Evolutionary conservation across 2,329 filamentous ascomycete species (phyloP).

Genomic region (Diaporthe destruens): DNA sequence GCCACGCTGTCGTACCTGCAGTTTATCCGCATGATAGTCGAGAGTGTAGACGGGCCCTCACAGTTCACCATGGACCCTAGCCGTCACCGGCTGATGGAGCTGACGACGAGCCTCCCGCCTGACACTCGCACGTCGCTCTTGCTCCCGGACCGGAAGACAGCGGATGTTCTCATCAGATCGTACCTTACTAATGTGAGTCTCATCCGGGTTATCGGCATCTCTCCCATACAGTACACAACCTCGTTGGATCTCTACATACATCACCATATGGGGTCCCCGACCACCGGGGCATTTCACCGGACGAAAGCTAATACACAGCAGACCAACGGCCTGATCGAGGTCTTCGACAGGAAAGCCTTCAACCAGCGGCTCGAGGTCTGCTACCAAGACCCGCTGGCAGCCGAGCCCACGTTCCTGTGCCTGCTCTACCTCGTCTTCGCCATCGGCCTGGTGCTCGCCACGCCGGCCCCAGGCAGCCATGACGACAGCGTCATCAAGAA

Average conservation of each 20-base stretch:
- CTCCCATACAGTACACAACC: not conserved
- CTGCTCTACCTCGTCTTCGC: constrained; percentile 73
- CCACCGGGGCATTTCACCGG: not conserved
- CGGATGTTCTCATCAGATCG: constrained; percentile 66
- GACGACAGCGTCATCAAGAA: constrained; percentile 65
- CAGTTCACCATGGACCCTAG: constrained; percentile 69
- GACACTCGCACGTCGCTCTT: constrained; percentile 62
- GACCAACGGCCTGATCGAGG: constrained; percentile 71
- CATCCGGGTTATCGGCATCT: not conserved
- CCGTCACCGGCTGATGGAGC: constrained; percentile 69
- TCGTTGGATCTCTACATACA: too few species aligned
- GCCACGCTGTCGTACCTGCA: constrained; percentile 72
- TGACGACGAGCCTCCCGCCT: constrained; percentile 60
- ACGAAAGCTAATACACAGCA: constrained; percentile 46
- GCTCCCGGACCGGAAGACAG: constrained; percentile 67
- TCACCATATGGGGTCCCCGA: not conserved
- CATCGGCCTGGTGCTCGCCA: constrained; percentile 71
- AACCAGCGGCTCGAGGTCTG: constrained; percentile 62
- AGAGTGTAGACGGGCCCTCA: constrained; percentile 65
- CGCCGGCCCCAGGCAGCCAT: constrained; percentile 60
- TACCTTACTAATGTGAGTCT: constrained; percentile 72
- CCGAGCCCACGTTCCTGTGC: constrained; percentile 66
- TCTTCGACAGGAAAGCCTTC: constrained; percentile 68
- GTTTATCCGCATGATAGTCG: constrained; percentile 71
- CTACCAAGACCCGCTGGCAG: constrained; percentile 65